phyloP scores from a whole-genome alignment of 495 filamentous ascomycete species.

The Wilcoxina mikolae region DNA sequence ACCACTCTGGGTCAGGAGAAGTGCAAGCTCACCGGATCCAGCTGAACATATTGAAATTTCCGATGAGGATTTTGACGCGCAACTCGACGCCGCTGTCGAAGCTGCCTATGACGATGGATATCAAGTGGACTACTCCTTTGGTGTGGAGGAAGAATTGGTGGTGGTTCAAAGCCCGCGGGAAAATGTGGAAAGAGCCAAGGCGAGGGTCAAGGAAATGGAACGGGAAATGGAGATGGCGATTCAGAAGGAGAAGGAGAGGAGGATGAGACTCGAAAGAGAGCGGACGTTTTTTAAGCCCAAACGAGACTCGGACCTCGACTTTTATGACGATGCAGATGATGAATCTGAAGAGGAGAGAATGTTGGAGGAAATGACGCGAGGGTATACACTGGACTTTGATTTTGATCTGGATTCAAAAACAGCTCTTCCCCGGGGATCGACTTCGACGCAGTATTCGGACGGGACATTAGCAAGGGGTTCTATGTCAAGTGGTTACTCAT shows the following conservation, averaged over 20 bases:
- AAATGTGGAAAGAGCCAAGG: constrained; percentile 63
- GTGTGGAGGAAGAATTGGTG: constrained; percentile 32
- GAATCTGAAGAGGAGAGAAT: constrained; percentile 67
- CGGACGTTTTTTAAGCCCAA: constrained; percentile 23
- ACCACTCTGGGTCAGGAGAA: constrained; percentile 21
- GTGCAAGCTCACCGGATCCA: constrained; percentile 13
- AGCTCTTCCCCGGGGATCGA: constrained; percentile 71
- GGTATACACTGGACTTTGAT: constrained; percentile 74
- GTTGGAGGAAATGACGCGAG: constrained; percentile 81
- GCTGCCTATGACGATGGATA: constrained; percentile 85
- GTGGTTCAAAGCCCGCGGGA: constrained; percentile 44
- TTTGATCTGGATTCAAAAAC: constrained; percentile 61
- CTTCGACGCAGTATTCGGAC: constrained; percentile 46
- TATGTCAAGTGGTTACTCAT: constrained; percentile 73
- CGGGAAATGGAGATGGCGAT: constrained; percentile 55
- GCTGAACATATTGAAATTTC: constrained; percentile 40
- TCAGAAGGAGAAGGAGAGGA: constrained; percentile 36
- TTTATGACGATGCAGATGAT: constrained; percentile 28
- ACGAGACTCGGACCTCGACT: constrained; percentile 22
- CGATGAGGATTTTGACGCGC: constrained; percentile 87
- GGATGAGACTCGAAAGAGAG: constrained; percentile 25
- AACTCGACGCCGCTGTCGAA: constrained; percentile 88
- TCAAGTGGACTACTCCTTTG: constrained; percentile 47
- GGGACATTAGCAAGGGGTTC: constrained; percentile 74
- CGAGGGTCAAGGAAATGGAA: constrained; percentile 64